Conservation (phyloP, 2,329 filamentous ascomycete species). For the Sclerotinia sclerotiorum region DNA sequence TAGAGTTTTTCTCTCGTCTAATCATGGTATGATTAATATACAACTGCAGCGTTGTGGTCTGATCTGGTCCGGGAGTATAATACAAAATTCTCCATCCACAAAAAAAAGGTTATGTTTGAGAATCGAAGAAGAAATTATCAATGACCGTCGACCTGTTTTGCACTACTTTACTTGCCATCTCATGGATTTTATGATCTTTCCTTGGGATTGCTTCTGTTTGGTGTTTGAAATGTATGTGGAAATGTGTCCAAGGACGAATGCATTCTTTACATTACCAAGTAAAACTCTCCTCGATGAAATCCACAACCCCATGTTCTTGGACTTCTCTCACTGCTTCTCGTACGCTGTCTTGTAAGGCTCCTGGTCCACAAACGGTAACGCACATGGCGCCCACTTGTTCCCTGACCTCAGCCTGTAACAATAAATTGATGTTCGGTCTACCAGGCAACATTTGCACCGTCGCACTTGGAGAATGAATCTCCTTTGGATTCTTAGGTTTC, state of each 20-base stretch:
- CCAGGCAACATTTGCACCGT: slow-evolving; percentile 93
- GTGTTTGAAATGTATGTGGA: neutral
- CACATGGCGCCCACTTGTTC: slow-evolving; percentile 85
- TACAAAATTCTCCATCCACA: neutral
- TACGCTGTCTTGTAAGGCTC: slow-evolving; percentile 73
- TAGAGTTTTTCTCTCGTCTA: slow-evolving; percentile 6
- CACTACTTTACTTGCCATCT: neutral
- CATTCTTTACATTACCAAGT: slow-evolving; percentile 44
- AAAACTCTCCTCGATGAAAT: slow-evolving; percentile 78
- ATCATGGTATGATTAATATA: slow-evolving; percentile 18
- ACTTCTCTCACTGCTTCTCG: slow-evolving; percentile 64
- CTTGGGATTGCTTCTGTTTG: neutral
- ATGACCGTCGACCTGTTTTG: neutral
- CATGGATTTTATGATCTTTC: neutral
- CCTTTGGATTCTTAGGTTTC: slow-evolving; percentile 72
- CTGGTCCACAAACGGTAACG: slow-evolving; percentile 77
- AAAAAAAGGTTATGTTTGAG: neutral
- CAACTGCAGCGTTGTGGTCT: slow-evolving; percentile 1
- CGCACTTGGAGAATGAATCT: slow-evolving; percentile 72
- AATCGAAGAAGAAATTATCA: slow-evolving; percentile 1
- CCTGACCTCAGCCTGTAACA: slow-evolving; percentile 80
- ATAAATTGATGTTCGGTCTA: slow-evolving; percentile 74
- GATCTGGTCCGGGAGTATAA: neutral
- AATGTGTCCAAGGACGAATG: neutral
- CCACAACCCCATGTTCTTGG: slow-evolving; percentile 62